Base-by-base conservation (phyloP, 2,329 filamentous ascomycete species). In the Coleophoma cylindrospora region DNA sequence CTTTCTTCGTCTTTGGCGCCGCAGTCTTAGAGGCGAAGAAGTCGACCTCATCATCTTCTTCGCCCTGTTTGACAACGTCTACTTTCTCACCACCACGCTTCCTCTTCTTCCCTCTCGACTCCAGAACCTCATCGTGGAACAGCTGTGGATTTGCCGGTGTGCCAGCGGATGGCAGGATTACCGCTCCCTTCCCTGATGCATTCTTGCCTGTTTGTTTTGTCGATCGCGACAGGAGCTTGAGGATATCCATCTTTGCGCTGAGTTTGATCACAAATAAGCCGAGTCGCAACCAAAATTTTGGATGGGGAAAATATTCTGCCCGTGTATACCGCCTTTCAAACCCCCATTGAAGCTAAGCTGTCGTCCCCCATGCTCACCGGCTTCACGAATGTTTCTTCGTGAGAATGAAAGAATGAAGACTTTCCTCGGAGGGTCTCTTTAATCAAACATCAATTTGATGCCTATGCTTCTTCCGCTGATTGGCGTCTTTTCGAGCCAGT, bases 221-320 rank as follows among this genome's bases (percentile, higher is more conserved):
- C 50, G 85, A 85, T 46, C 86, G 78, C 34, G 86, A 88, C 52
- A 91, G 72, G 33, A 91, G 71, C 61, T 84, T 89, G 62, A 89
- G 74, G 49, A 89, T 83, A 68, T 91, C 86, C 64, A 67, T 67
- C 47, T 34, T 59, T 27, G 19, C 15, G 11, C 15, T 44, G 41
- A 17, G 44, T 41, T 37, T 41, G 51, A 7, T 40, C 47, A 19
- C 19, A 15, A 40, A 4, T 4, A 19, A n/a, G 21, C 7, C 9
- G 33, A 38, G 12, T 19, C 15, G 33, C 3, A 36, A 13, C 22
- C 19, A 22, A 19, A 21, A 12, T 47, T 36, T 37, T 47, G 17
- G 10, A 19, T 8, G 17, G 19, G 21, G 34, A 32, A 47, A 47
- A 47, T 37, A 47, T 47, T 47, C 53, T 33, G 17, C 51, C 32